Evolutionary conservation across 345 rosid genomes (phyloP), one percentile per base, ranked within the genome.

Genomic region (Trapa incisa): DNA sequence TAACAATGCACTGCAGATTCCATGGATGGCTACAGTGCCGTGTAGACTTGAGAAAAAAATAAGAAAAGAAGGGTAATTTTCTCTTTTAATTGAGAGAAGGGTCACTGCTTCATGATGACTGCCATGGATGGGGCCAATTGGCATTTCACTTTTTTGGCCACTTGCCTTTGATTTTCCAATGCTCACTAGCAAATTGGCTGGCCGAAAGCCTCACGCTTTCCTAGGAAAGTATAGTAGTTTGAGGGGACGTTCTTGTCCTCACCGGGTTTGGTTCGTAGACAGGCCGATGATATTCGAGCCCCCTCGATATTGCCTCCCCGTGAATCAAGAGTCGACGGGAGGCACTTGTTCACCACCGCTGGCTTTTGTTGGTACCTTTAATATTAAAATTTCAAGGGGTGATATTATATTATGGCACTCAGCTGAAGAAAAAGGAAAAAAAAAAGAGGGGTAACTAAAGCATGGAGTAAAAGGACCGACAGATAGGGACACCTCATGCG

Each of bases 81-180:
- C 11, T 45, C 11, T 45, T 45, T 45, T 45, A 7, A 45, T 7
- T 45, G 48, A 7, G 22, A 43, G 47, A 17, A 4, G 32, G 66
- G 47, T 41, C 43, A 61, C 79, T 73, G 73, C 68, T 36, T 41
- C 67, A 61, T 54, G 82, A 45, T 13, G 4, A 64, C 70, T 47
- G 35, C 15, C 5, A 65, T 68, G 62, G 67, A 42, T 42, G 29
- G 29, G 29, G 67, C 75, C 48, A 56, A 52, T 9, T 65, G 39
- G 37, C 16, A 33, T 77, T 56, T 33, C 29, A 57, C 77, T 68
- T 80, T 65, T 74, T 80, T 72, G 79, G 75, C 80, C 47, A 48
- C 41, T 64, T 22, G 68, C 71, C 57, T 41, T 41, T 10, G 66
- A 52, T 68, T 73, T 73, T 29, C 29, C 38, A 2, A 58, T 32